Base-by-base conservation (phyloP, 495 filamentous ascomycete genomes). In the Aspergillus carlsbadensis region DNA sequence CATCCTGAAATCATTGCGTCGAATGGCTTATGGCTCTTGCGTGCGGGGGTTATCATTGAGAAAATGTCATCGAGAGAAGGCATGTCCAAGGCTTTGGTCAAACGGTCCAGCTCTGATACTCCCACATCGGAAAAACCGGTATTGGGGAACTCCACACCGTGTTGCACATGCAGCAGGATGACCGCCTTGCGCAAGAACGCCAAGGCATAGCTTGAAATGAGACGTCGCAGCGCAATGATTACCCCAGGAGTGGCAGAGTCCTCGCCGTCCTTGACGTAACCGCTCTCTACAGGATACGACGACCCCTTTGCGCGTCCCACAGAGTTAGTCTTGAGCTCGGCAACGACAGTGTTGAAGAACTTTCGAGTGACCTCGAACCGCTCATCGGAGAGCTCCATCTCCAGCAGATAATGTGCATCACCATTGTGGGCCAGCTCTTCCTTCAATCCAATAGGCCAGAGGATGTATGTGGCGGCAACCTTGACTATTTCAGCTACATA, bases 401-500 rank as follows among this genome's bases (percentile, higher is more conserved):
- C 64, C 20, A 65, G 17, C 42, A 70, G 29, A 20, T 74, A 66
- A 8, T 64, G 57, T 0, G 63, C 62, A 26, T 74, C 73, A 11
- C 68, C 69, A 14, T 72, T 60, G 10, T 62, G 56, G 5, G 65
- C 56, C 14, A 78, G 45, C 45, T 76, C 73, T 29, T 76, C 71
- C 59, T 75, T 75, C 48, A 79, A 58, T 1, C 68, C 72, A 2
- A 71, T 48, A 10, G 73, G 75, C 68, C 73, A 77, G 20, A 78
- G 65, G 18, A 76, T 71, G 54, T 71, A 78, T 10, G 76, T 77
- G 11, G 70, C 68, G 31, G 72, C 69, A 8, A 91, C 88, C 71
- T 96, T 94, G 40, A 92, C 85, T 40, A 98, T 83, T 71, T 99
- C 93, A 24, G 90, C 90, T 35, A 95, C 79, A 65, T 96, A 97